phyloP scores from a whole-genome alignment of 1,284 basidiomycete species.

The Stereum hirsutum region DNA sequence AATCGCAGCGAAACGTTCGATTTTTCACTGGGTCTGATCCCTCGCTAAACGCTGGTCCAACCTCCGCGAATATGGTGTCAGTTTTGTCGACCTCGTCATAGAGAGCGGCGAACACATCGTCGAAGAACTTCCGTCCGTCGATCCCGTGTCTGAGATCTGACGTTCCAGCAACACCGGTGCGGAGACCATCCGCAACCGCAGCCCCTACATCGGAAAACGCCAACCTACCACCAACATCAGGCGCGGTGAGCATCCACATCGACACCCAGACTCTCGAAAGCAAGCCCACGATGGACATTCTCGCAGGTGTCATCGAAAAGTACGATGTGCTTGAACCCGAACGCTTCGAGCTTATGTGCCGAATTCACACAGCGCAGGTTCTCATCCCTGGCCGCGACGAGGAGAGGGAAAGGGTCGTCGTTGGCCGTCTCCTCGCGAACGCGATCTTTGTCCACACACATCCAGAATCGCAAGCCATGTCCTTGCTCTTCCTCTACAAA shows the following conservation, averaged over 20 bases:
- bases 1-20: too few relatives aligned
- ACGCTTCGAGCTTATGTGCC: constrained; percentile 85
- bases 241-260: constrained; percentile 58
- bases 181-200: constrained; percentile 19
- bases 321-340: constrained; percentile 76
- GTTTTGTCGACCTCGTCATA: constrained; percentile 59
- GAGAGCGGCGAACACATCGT: constrained; percentile 41
- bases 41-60: constrained; percentile 70
- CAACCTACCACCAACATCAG: too few relatives aligned
- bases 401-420: constrained; percentile 74
- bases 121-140: constrained; percentile 54
- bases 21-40: too few relatives aligned
- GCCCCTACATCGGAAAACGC: too few relatives aligned
- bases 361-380: constrained; percentile 72
- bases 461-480: constrained; percentile 68
- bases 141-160: constrained; percentile 65
- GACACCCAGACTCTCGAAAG: constrained; percentile 49
- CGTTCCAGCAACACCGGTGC: constrained; percentile 25
- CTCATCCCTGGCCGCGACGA: constrained; percentile 48
- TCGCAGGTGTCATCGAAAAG: constrained; percentile 68
- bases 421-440: constrained; percentile 79
- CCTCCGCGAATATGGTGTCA: constrained; percentile 64
- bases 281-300: constrained; percentile 61
- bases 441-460: constrained; percentile 86
- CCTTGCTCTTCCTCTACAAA: constrained; percentile 89